These are phyloP conservation scores for Acanthamoeba quina DNA, from an alignment of 208 protist species.

Conservation along the genomic window DNA sequence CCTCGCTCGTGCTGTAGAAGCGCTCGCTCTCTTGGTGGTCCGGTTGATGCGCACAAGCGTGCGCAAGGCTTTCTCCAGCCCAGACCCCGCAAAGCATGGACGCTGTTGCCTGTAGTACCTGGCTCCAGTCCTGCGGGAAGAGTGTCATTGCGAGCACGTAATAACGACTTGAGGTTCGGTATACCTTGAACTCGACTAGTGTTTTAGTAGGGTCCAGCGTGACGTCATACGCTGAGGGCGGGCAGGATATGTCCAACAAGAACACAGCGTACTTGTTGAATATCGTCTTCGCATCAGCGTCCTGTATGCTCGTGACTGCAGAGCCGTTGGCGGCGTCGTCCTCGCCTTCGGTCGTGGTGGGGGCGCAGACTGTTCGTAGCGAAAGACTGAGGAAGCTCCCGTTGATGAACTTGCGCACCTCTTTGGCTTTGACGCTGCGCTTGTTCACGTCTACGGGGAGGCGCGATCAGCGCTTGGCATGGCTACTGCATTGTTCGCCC, in stretches of 20 bases:
- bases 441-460: not conserved
- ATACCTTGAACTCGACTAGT: slow-evolving; percentile 30
- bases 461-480: not conserved
- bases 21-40: not conserved
- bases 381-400: slow-evolving; percentile 15
- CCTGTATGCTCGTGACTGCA: not conserved
- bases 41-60: not conserved
- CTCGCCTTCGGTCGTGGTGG: not conserved
- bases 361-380: not conserved
- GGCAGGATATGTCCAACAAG: slow-evolving; percentile 47
- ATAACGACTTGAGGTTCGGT: not conserved
- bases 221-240: not conserved
- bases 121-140: not conserved
- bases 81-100: not conserved
- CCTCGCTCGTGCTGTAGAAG: not conserved
- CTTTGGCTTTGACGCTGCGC: not conserved
- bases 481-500: not conserved
- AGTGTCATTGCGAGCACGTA: not conserved
- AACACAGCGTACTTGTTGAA: slow-evolving; percentile 60
- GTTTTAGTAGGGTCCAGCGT: not conserved
- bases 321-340: not conserved
- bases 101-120: not conserved
- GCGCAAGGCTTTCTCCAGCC: not conserved
- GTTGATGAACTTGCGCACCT: slow-evolving; percentile 42
- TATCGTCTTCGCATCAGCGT: slow-evolving; percentile 20